Percentiles rank a stretch among this genome's conserved stretches.
These are phyloP conservation scores for Noccaea bulbosa DNA, from an alignment of 345 rosid species.

Conservation along the genomic window DNA sequence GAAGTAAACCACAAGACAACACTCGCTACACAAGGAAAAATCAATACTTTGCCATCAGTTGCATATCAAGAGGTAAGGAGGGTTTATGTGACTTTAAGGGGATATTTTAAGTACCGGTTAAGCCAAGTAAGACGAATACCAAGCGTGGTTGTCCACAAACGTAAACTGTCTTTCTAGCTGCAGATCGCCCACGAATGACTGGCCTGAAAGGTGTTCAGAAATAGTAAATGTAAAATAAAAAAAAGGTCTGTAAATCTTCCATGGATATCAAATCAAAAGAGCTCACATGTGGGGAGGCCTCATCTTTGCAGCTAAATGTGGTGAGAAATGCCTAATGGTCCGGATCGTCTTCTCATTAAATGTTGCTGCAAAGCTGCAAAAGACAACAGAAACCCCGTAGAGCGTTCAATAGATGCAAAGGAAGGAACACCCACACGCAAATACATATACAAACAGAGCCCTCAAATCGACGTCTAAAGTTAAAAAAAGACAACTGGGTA, in stretches of 20 bases:
- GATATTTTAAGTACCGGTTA: constrained; percentile 30
- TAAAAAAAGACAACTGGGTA: not conserved
- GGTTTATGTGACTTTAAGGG: not conserved
- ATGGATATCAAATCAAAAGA: not conserved
- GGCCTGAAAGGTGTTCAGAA: constrained; percentile 40
- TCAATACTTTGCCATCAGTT: constrained; percentile 28
- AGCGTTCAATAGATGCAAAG: not conserved
- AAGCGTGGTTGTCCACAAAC: constrained; percentile 46
- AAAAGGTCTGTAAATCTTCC: not conserved
- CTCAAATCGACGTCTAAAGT: not conserved
- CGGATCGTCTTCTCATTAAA: constrained; percentile 85
- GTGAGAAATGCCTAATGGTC: constrained; percentile 86
- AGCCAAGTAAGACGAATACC: constrained; percentile 42
- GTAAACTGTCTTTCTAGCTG: constrained; percentile 43
- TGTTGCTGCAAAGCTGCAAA: constrained; percentile 84
- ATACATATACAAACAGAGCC: not conserved
- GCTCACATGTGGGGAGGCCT: constrained; percentile 90
- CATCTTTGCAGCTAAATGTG: constrained; percentile 97
- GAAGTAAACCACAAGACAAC: constrained; percentile 42
- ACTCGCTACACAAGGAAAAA: constrained; percentile 36
- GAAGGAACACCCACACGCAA: not conserved
- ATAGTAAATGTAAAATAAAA: not conserved
- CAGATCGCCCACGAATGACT: constrained; percentile 47
- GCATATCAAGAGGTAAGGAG: constrained; percentile 6
- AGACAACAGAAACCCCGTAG: not conserved